phyloP scores from a whole-genome alignment of 345 rosid genomes.

The Cardiospermum halicacabum region DNA sequence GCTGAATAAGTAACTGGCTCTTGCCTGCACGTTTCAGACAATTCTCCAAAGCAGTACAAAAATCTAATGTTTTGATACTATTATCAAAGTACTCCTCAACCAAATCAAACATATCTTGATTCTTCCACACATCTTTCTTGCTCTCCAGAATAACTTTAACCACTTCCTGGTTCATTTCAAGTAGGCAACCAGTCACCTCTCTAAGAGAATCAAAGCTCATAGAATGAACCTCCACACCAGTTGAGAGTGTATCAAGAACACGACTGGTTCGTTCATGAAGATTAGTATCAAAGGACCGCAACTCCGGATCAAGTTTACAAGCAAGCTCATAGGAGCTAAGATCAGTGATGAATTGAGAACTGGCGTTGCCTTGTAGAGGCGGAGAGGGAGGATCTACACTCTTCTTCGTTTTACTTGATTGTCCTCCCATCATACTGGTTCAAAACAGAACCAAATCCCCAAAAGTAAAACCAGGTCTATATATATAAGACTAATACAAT shows the following conservation, averaged over 20 bases:
- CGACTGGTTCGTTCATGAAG: slow-evolving; percentile 60
- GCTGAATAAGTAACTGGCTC: slow-evolving; percentile 61
- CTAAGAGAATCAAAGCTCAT: slow-evolving; percentile 71
- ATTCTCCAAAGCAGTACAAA: slow-evolving; percentile 65
- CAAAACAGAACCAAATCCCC: not conserved
- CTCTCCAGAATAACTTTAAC: slow-evolving; percentile 60
- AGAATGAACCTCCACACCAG: slow-evolving; percentile 50
- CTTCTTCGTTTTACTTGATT: slow-evolving; percentile 24
- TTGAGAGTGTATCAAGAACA: slow-evolving; percentile 48
- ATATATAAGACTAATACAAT: not conserved
- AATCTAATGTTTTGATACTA: slow-evolving; percentile 61
- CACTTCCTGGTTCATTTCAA: slow-evolving; percentile 83
- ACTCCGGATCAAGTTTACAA: slow-evolving; percentile 61
- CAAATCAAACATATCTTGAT: slow-evolving; percentile 50
- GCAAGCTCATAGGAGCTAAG: slow-evolving; percentile 70
- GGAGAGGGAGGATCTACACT: slow-evolving; percentile 24
- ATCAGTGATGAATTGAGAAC: slow-evolving; percentile 38
- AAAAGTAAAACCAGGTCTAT: not conserved
- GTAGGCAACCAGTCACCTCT: slow-evolving; percentile 62
- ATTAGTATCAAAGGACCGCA: slow-evolving; percentile 55
- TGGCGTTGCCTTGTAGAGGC: slow-evolving; percentile 11
- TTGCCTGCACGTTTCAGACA: slow-evolving; percentile 62
- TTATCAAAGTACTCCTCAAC: slow-evolving; percentile 66
- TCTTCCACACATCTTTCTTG: slow-evolving; percentile 75
- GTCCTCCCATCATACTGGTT: slow-evolving; percentile 27